Conservation (phyloP, 345 rosid genomes). For the Moricandia moricandioides region DNA sequence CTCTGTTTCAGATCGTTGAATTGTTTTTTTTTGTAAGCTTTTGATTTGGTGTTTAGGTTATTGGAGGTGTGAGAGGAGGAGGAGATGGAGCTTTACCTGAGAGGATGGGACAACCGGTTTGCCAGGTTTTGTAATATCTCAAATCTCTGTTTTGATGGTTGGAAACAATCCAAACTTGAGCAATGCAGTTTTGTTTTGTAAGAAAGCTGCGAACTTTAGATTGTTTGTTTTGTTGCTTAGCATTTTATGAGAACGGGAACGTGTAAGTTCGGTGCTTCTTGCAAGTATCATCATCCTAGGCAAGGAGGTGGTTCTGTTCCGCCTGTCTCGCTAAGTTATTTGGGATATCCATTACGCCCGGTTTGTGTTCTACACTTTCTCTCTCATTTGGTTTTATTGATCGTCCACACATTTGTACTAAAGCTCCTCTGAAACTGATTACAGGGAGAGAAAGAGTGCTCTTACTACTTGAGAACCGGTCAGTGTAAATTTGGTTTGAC, state of each 20-base stretch:
- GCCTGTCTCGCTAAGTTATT: slow-evolving; percentile 58
- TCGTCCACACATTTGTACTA: not conserved
- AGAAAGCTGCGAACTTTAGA: not conserved
- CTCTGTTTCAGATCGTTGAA: slow-evolving; percentile 15
- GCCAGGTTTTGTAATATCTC: slow-evolving; percentile 63
- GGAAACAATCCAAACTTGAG: slow-evolving; percentile 6
- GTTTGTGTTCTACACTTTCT: slow-evolving; percentile 43
- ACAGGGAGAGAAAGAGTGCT: slow-evolving; percentile 95
- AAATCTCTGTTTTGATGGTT: no score
- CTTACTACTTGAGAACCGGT: slow-evolving; percentile 85
- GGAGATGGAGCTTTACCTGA: slow-evolving; percentile 69
- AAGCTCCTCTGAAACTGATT: not conserved
- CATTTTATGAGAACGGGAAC: slow-evolving; percentile 89
- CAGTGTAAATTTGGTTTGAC: slow-evolving; percentile 90
- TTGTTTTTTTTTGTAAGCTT: slow-evolving; percentile 9
- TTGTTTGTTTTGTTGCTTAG: slow-evolving; percentile 37
- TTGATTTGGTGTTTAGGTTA: slow-evolving; percentile 59
- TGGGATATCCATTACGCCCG: slow-evolving; percentile 87
- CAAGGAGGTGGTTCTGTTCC: slow-evolving; percentile 61
- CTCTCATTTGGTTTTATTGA: not conserved
- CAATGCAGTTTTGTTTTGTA: slow-evolving; percentile 17
- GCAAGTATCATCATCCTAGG: slow-evolving; percentile 94
- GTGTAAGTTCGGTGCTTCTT: slow-evolving; percentile 88
- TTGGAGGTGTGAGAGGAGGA: slow-evolving; percentile 58
- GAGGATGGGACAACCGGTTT: slow-evolving; percentile 72